Evolutionary conservation across 257 asterid genomes (phyloP).

Genomic region (Nicotiana paniculata): DNA sequence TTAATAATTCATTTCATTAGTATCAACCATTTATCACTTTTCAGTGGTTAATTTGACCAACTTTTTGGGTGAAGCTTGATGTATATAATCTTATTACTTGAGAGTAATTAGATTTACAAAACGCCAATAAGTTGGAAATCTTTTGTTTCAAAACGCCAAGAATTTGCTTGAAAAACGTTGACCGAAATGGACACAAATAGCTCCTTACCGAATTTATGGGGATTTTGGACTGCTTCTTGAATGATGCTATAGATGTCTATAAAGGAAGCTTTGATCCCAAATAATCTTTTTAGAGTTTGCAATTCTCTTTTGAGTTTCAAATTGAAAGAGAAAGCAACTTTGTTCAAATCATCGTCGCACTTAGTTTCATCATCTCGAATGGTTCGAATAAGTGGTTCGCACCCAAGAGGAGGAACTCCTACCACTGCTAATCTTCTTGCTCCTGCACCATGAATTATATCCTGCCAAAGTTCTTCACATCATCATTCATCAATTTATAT

Average conservation of each 20-base stretch:
- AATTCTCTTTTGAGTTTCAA: constrained; percentile 21
- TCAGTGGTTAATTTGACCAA: too few species aligned
- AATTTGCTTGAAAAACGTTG: too few species aligned
- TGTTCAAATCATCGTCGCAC: constrained; percentile 33
- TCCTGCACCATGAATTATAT: constrained; percentile 30
- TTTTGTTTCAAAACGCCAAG: too few species aligned
- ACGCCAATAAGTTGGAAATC: too few species aligned
- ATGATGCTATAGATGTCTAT: constrained; percentile 29
- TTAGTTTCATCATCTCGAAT: constrained; percentile 16
- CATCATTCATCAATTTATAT: background rate
- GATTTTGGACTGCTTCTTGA: constrained; percentile 25
- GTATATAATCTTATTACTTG: background rate
- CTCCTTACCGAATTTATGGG: constrained; percentile 33
- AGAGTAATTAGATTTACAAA: too few species aligned
- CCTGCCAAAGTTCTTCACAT: constrained; percentile 9
- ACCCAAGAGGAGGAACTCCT: constrained; percentile 45
- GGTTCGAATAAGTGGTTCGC: constrained; percentile 35
- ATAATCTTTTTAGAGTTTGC: constrained; percentile 10
- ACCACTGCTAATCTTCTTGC: constrained; percentile 40
- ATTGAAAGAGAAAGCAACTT: constrained; percentile 36
- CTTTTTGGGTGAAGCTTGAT: background rate
- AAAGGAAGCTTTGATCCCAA: constrained; percentile 19
- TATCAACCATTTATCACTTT: too few species aligned
- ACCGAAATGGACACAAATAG: too few species aligned
- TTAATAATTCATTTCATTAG: background rate